Conservation (phyloP, 257 asterid genomes). For the Craterostigma plantagineum region DNA sequence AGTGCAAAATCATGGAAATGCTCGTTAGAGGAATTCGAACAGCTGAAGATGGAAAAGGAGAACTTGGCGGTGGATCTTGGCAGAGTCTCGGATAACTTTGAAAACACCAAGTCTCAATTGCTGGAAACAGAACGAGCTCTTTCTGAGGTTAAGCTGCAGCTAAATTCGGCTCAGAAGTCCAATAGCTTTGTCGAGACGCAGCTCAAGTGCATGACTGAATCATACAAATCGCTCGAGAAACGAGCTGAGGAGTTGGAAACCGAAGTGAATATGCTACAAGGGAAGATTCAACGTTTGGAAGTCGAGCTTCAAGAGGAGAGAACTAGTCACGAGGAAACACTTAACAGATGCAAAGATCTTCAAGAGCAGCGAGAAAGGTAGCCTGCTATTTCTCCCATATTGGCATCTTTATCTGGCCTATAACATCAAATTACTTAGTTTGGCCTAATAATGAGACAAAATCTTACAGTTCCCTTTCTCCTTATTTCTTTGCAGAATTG, state of each 20-base stretch:
- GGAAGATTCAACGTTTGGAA: constrained; percentile 37
- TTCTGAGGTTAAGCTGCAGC: constrained; percentile 58
- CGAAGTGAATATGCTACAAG: constrained; percentile 58
- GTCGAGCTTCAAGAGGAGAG: constrained; percentile 71
- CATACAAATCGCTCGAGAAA: constrained; percentile 69
- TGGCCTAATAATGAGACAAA: too few species aligned
- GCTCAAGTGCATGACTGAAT: constrained; percentile 97
- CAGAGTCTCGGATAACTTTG: constrained; percentile 34
- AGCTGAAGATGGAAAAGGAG: constrained; percentile 53
- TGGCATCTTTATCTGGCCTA: too few species aligned
- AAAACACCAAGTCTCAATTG: constrained; percentile 44
- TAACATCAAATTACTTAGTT: not conserved
- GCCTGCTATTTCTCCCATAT: not conserved
- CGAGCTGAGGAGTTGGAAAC: constrained; percentile 73
- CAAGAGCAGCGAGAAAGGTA: constrained; percentile 66
- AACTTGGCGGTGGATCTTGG: constrained; percentile 44
- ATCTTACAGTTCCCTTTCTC: not conserved
- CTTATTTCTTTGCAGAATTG: constrained; percentile 17
- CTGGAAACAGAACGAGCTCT: constrained; percentile 50
- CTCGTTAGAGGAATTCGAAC: constrained; percentile 74
- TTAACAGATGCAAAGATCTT: constrained; percentile 56
- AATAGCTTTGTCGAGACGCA: constrained; percentile 91
- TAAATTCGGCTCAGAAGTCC: constrained; percentile 45
- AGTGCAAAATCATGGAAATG: constrained; percentile 67
- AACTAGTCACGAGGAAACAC: constrained; percentile 37